phyloP scores from a whole-genome alignment of 768 basidiomycete species.

The Podaxis sp. region DNA sequence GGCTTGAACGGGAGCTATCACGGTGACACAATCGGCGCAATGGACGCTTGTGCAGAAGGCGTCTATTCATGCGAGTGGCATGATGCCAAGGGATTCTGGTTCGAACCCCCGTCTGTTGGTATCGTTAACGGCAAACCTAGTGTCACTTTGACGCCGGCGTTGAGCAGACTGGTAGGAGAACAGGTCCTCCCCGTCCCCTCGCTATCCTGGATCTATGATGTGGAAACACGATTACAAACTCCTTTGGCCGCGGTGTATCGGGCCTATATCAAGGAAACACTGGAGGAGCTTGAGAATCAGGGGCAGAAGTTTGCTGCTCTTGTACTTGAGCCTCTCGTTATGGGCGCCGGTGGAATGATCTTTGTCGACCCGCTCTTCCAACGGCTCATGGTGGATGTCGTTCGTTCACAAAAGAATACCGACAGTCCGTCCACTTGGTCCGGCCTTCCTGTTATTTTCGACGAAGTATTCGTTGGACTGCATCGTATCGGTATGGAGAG shows the following conservation, averaged over 20 bases:
- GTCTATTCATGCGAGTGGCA: slow-evolving; percentile 98
- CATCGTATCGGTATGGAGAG: slow-evolving; percentile 80
- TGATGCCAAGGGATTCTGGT: slow-evolving; percentile 87
- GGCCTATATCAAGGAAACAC: slow-evolving; percentile 49
- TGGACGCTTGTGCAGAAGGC: slow-evolving; percentile 93
- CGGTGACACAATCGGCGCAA: slow-evolving; percentile 95
- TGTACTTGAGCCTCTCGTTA: slow-evolving; percentile 87
- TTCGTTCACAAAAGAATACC: slow-evolving; percentile 46
- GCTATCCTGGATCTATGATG: slow-evolving; percentile 67
- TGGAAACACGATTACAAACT: slow-evolving; percentile 57
- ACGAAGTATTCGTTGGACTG: slow-evolving; percentile 95
- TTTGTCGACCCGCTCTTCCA: slow-evolving; percentile 98
- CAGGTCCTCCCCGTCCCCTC: slow-evolving; percentile 38
- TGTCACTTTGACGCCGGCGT: slow-evolving; percentile 54
- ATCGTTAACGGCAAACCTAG: slow-evolving; percentile 58
- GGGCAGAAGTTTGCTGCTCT: slow-evolving; percentile 64
- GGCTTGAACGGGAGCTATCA: slow-evolving; percentile 94
- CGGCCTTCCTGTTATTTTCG: slow-evolving; percentile 88
- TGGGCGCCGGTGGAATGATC: slow-evolving; percentile 97
- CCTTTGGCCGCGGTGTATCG: slow-evolving; percentile 67
- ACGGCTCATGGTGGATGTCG: slow-evolving; percentile 78
- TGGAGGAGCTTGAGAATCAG: slow-evolving; percentile 44
- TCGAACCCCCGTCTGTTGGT: slow-evolving; percentile 82
- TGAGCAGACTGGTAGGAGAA: slow-evolving; percentile 33
- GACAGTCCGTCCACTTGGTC: slow-evolving; percentile 44